phyloP scores from a whole-genome alignment of 768 basidiomycete genomes.

The Phylloporus scabripes region DNA sequence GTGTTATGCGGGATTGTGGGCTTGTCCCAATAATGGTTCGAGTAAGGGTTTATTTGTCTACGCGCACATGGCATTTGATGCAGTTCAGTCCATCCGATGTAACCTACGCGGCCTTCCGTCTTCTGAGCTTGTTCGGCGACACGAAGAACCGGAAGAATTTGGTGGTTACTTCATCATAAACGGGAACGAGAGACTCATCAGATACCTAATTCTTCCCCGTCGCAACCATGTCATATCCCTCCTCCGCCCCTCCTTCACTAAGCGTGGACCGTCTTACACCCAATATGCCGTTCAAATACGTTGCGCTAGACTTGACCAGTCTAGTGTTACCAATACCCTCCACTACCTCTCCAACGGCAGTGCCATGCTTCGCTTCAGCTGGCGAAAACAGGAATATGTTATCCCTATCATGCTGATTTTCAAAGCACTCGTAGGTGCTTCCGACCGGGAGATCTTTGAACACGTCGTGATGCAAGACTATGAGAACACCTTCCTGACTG shows the following conservation, averaged over 20 bases:
- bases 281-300: constrained; percentile 93
- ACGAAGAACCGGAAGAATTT: constrained; percentile 98
- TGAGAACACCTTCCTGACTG: constrained; percentile 94
- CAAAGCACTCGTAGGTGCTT: constrained; percentile 86
- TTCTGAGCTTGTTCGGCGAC: constrained; percentile 76
- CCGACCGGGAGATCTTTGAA: constrained; percentile 95
- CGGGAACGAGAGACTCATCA: constrained; percentile 97
- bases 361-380: constrained; percentile 94
- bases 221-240: constrained; percentile 94
- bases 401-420: constrained; percentile 96
- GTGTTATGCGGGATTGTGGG: constrained; percentile 79
- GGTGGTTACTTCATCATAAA: constrained; percentile 99
- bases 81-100: constrained; percentile 75
- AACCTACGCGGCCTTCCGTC: constrained; percentile 85
- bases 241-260: constrained; percentile 83
- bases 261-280: constrained; percentile 93
- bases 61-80: background rate
- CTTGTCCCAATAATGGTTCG: constrained; percentile 95
- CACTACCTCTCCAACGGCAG: constrained; percentile 96
- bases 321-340: constrained; percentile 90
- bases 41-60: constrained; percentile 44
- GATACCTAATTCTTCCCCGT: constrained; percentile 93
- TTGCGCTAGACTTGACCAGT: constrained; percentile 90
- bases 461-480: constrained; percentile 96
- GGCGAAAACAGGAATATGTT: constrained; percentile 97